A percentile compares a stretch with the other conserved stretches of the same genome.
phyloP scores from a whole-genome alignment of 306 rosid genomes.

The Mucuna pruriens region DNA sequence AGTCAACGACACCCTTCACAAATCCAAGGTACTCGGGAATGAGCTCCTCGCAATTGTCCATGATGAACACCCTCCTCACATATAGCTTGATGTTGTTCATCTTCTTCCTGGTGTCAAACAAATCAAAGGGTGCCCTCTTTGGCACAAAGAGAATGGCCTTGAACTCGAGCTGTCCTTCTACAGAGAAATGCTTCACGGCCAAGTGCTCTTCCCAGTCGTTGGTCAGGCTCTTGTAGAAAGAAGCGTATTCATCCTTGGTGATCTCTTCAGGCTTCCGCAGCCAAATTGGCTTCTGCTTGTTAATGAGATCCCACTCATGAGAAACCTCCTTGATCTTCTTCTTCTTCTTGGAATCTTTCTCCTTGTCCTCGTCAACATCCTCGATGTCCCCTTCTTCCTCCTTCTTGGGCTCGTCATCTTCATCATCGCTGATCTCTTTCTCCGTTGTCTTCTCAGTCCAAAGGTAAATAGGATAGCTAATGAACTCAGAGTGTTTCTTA shows the following conservation, averaged over 20 bases:
- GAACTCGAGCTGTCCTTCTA: conserved; percentile 79
- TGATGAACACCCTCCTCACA: conserved; percentile 76
- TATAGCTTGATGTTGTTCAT: conserved; percentile 78
- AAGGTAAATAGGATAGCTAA: conserved; percentile 67
- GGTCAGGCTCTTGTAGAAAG: conserved; percentile 78
- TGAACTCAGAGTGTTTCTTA: conserved; percentile 76
- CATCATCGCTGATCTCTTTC: conserved; percentile 76
- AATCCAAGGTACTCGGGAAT: conserved; percentile 77
- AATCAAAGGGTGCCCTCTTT: conserved; percentile 74
- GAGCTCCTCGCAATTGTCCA: conserved; percentile 78
- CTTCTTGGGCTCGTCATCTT: conserved; percentile 70
- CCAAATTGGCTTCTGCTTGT: conserved; percentile 85
- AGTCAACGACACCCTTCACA: conserved; percentile 77
- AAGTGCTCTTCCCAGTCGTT: conserved; percentile 83
- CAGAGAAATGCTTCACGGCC: conserved; percentile 76
- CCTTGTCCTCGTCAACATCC: conserved; percentile 65
- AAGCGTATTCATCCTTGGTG: conserved; percentile 67
- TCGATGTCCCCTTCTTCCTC: conserved; percentile 69
- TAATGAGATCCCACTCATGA: conserved; percentile 72
- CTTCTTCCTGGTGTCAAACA: conserved; percentile 73
- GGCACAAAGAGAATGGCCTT: conserved; percentile 73
- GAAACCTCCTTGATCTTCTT: conserved; percentile 74
- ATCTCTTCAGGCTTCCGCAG: conserved; percentile 80
- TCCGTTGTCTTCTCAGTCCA: conserved; percentile 78
- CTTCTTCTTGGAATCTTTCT: conserved; percentile 60